Evolutionary conservation across 1,284 basidiomycete species (phyloP).

Genomic region (Leccinum proliferum): DNA sequence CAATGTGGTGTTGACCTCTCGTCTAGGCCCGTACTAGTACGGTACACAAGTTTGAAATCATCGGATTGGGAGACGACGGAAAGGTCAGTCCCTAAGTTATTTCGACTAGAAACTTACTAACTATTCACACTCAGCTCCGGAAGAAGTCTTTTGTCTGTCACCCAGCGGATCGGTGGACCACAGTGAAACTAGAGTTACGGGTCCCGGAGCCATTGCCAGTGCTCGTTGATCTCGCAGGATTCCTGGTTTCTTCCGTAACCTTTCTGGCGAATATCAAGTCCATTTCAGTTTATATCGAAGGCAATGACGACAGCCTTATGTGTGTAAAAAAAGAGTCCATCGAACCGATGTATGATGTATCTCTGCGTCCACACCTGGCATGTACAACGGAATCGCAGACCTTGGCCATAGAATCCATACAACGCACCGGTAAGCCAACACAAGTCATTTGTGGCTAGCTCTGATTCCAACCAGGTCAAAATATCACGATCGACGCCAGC

Average conservation of each 20-base stretch:
- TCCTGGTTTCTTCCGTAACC: constrained; percentile 86
- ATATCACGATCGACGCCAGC: constrained; percentile 7
- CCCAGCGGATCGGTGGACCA: constrained; percentile 40
- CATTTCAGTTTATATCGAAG: constrained; percentile 76
- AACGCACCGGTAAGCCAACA: constrained; percentile 4
- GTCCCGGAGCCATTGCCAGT: constrained; percentile 66
- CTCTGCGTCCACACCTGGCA: background rate
- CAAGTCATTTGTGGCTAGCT: background rate
- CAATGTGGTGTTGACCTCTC: too few relatives aligned
- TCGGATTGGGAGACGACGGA: constrained; percentile 42
- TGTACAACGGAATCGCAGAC: background rate
- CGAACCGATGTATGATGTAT: background rate
- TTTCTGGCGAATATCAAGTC: constrained; percentile 81
- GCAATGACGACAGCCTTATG: constrained; percentile 67
- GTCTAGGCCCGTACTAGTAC: too few relatives aligned
- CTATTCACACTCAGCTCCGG: constrained; percentile 2
- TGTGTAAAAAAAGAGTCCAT: constrained; percentile 53
- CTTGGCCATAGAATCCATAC: constrained; percentile 10
- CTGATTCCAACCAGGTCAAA: constrained; percentile 13
- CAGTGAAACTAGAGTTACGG: constrained; percentile 30
- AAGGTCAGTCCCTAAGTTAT: constrained; percentile 1
- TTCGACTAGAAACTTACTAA: constrained; percentile 33
- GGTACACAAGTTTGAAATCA: too few relatives aligned
- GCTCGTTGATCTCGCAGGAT: constrained; percentile 69
- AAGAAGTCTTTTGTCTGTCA: constrained; percentile 45